Evolutionary conservation across 768 basidiomycete genomes (phyloP), one percentile per base, ranked within the genome.

Genomic region (Kwoniella newhampshirensis): DNA sequence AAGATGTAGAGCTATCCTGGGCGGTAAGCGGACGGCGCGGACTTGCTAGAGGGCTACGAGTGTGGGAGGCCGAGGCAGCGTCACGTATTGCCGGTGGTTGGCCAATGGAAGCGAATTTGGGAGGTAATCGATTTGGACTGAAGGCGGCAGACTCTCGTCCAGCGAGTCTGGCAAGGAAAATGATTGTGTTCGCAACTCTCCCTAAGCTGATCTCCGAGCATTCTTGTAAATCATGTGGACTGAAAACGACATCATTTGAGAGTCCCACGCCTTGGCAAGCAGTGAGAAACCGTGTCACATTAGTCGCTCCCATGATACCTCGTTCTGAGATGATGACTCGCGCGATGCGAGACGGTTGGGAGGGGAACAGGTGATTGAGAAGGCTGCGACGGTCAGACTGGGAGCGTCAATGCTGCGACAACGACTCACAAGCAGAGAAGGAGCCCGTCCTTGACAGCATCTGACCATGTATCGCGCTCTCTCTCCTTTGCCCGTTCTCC

Each of bases 381-480:
- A 53, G 71, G 39, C 62, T 69, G 60, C 13, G 26, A 43, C 28
- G 17, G 43, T 26, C 41, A 49, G 45, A 26, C 48, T 36, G 32
- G 25, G 28, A 36, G 15, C 20, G 45, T 18, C 28, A 43, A 49
- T 43, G 9, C 63, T 25, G 18, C 56, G 40, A 37, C 49, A 61
- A 1, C n/a, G 32, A 85, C 91, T 79, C 70, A 93, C 91, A 89
- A 86, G 84, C 91, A 92, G 21, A 94, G 81, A 20, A 93, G 83
- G 74, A 85, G 87, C 1, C 91, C 91, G 78, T 94, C 91, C 66
- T 84, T 78, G 53, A 93, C 72, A 0, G 87, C 85, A 51, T 91
- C 88, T 30, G 81, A 79, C 67, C 92, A 94, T 28, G 83, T 74
- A 51, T 80, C 81, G 61, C 86, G 79, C 76, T 92, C 88, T 67